Evolutionary conservation across 2,329 filamentous ascomycete genomes (phyloP), one percentile per base, ranked within the genome.

Genomic region (Coccinonectria pachysandricola): DNA sequence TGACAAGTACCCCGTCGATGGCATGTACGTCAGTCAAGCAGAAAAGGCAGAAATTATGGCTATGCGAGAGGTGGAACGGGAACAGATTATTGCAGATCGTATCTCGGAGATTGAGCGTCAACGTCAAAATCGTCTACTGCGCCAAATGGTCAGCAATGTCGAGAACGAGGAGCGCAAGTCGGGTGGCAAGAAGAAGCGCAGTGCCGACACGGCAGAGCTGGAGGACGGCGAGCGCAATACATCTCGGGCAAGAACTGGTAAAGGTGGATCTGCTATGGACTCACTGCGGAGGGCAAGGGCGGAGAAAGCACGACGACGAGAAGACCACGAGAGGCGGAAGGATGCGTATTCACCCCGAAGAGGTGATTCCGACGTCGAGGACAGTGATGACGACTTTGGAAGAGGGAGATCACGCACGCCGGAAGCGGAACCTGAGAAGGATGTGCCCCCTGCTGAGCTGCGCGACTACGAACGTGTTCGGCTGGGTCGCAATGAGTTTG

Each of bases 1-100:
- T 28, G 70, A 78, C 47, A 63, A 79, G 30, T 91, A 92, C 49
- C 86, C 88, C 0, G 71, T 94, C 36, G 91, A 98, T 39, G 87
- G 88, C 43, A 77, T 91, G 46, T 91, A 84, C 53, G 70, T 73
- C 43, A 81, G 74, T 40, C 65, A 75, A 22, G 67, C 73, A 19
- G 83, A 91, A 49, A 87, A 83, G 54, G 68, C 68, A 6, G 66
- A 80, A 26, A 91, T 98, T 36, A 77, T 91, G 69, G 71, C 67
- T 30, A 75, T 95, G 70, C 79, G 86, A 15, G 87, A 96, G 59
- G 78, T 96, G 26, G 78, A 93, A 49, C 80, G 88, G 36, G 91
- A 98, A 55, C 75, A 85, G 50, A 78, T 94, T 22, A 71, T 98
- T 6, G 88, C 86, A 12, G 83, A 93, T 42, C 84, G 91, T 39